These are phyloP conservation scores for Cardamine chenopodiifolia DNA, from an alignment of 345 rosid species.

Conservation along the genomic window DNA sequence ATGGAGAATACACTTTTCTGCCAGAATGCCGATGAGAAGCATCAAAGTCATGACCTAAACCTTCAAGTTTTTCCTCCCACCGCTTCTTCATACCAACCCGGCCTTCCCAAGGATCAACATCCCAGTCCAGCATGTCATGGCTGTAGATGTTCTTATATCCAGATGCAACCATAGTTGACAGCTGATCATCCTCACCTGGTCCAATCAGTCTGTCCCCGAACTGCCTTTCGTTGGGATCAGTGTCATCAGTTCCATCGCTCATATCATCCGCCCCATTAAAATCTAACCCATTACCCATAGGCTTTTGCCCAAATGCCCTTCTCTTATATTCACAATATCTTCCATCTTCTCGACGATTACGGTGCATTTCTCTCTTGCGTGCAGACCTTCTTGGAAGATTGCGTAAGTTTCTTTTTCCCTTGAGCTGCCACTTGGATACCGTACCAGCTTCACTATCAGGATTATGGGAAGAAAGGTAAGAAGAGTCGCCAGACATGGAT, in stretches of 20 bases:
- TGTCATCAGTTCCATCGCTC: slow-evolving; percentile 49
- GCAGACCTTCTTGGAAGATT: slow-evolving; percentile 60
- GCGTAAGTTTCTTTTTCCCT: slow-evolving; percentile 85
- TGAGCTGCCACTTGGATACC: slow-evolving; percentile 89
- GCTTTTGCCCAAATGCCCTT: slow-evolving; percentile 49
- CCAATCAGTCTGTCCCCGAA: slow-evolving; percentile 46
- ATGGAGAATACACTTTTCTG: slow-evolving; percentile 52
- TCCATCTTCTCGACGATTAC: slow-evolving; percentile 46
- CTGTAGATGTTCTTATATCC: slow-evolving; percentile 47
- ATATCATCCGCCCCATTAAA: slow-evolving; percentile 44
- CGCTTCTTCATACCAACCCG: slow-evolving; percentile 43
- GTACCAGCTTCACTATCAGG: slow-evolving; percentile 53
- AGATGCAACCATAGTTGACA: slow-evolving; percentile 48
- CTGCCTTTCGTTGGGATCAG: slow-evolving; percentile 53
- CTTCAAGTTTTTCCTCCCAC: slow-evolving; percentile 49
- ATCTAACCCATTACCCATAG: slow-evolving; percentile 47
- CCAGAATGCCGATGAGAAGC: slow-evolving; percentile 47
- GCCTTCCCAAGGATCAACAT: slow-evolving; percentile 59
- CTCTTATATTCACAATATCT: slow-evolving; percentile 50
- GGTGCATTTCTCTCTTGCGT: slow-evolving; percentile 40
- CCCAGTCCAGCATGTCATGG: slow-evolving; percentile 55
- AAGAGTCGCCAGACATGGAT: slow-evolving; percentile 66
- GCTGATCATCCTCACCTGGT: slow-evolving; percentile 47
- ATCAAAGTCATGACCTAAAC: slow-evolving; percentile 47
- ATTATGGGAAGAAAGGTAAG: slow-evolving; percentile 54